Conservation (phyloP, 2,329 filamentous ascomycete species). For the Dothistroma pini region DNA sequence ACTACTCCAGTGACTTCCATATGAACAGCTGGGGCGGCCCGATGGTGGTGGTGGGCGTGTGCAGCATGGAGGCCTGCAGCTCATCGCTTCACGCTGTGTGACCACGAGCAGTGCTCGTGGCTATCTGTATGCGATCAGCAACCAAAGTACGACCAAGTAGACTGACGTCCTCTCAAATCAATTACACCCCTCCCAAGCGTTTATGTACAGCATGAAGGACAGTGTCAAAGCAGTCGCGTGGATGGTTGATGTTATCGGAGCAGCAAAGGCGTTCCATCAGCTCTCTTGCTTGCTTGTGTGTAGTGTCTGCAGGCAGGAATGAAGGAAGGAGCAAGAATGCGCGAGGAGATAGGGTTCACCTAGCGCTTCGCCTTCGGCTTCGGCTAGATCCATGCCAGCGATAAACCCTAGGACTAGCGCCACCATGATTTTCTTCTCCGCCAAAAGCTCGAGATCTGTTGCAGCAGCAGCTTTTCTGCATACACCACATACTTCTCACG, state of each 20-base stretch:
- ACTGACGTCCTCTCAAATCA: no score
- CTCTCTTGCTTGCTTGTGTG: no score
- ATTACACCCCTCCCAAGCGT: no score
- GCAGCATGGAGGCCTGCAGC: not conserved
- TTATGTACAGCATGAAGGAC: no score
- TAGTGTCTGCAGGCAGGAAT: no score
- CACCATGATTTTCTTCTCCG: conserved; percentile 1
- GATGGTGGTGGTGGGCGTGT: not conserved
- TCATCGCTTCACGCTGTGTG: not conserved
- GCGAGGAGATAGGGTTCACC: not conserved
- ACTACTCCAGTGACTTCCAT: not conserved
- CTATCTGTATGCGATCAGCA: not conserved
- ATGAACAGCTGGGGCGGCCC: not conserved
- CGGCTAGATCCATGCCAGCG: not conserved
- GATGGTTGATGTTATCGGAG: no score
- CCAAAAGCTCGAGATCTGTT: not conserved
- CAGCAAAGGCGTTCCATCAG: no score
- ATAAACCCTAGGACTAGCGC: not conserved
- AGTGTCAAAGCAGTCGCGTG: no score
- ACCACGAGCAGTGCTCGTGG: not conserved
- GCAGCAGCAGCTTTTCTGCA: not conserved
- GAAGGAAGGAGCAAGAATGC: not conserved
- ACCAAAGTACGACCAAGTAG: no score
- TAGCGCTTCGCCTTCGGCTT: not conserved
- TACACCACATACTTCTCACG: not conserved